Evolutionary conservation across 2,329 filamentous ascomycete genomes (phyloP).

Genomic region (Westerdykella aurantiaca): DNA sequence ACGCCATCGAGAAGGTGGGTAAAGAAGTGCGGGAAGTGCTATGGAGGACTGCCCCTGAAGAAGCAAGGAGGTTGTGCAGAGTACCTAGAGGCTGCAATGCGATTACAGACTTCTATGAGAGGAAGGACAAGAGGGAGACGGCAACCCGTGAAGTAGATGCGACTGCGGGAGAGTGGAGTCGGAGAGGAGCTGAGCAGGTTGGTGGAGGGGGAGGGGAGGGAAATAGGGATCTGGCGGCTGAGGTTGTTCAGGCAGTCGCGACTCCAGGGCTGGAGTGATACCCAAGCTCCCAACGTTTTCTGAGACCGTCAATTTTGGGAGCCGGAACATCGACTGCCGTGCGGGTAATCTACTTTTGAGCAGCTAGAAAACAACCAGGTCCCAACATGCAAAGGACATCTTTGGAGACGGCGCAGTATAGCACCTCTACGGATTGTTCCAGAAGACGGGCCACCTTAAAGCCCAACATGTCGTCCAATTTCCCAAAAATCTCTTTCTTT

Average conservation of each 20-base stretch:
- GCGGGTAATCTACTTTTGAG: too few species aligned
- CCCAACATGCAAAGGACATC: too few species aligned
- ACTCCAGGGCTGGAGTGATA: too few species aligned
- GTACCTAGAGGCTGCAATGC: conserved; percentile 60
- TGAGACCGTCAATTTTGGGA: too few species aligned
- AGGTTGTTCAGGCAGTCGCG: conserved; percentile 3
- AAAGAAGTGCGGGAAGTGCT: conserved; percentile 72
- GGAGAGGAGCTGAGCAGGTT: conserved; percentile 23
- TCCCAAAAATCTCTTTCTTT: too few species aligned
- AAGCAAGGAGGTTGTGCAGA: conserved; percentile 55
- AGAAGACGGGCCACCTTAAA: too few species aligned
- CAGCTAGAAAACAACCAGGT: too few species aligned
- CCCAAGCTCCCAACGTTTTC: too few species aligned
- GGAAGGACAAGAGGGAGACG: conserved; percentile 11
- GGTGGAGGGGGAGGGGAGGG: conserved; percentile 23
- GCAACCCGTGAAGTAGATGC: conserved; percentile 20
- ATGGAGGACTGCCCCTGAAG: conserved; percentile 64
- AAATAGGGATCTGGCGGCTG: conserved; percentile 6
- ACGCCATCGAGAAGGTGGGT: conserved; percentile 76
- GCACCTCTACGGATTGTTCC: too few species aligned
- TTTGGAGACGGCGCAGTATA: too few species aligned
- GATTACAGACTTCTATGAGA: conserved; percentile 21
- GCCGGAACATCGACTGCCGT: too few species aligned
- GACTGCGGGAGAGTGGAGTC: conserved; percentile 29
- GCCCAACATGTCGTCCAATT: too few species aligned